Evolutionary conservation across 345 rosid genomes (phyloP).

Genomic region (Gossypium bickii): DNA sequence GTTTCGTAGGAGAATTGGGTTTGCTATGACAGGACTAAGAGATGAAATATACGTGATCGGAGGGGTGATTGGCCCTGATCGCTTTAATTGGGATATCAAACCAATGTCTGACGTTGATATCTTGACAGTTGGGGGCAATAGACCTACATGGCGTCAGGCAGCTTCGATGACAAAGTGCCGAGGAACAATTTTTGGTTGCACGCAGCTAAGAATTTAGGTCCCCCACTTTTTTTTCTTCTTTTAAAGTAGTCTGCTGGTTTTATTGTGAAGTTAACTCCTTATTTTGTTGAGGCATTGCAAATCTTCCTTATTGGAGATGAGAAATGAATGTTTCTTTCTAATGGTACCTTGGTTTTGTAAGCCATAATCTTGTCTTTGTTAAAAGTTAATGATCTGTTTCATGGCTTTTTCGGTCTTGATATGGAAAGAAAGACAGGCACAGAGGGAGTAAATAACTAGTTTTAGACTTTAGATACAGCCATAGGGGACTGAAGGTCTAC

Average conservation of each 20-base stretch:
- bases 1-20: slow-evolving; percentile 78
- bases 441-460: neutral
- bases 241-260: slow-evolving; percentile 6
- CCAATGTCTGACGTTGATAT: slow-evolving; percentile 71
- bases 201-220: slow-evolving; percentile 64
- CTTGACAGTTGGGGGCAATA: slow-evolving; percentile 54
- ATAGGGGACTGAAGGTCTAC: too few relatives aligned
- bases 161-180: slow-evolving; percentile 78
- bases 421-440: neutral
- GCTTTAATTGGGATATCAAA: slow-evolving; percentile 73
- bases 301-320: slow-evolving; percentile 19
- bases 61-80: slow-evolving; percentile 89
- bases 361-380: slow-evolving; percentile 14
- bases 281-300: slow-evolving; percentile 21
- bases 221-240: neutral
- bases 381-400: neutral
- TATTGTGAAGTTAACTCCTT: slow-evolving; percentile 22
- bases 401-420: neutral
- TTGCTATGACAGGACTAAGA: slow-evolving; percentile 68
- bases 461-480: neutral
- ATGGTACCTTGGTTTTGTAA: slow-evolving; percentile 16
- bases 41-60: slow-evolving; percentile 76
- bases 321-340: slow-evolving; percentile 16
- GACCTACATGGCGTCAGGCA: slow-evolving; percentile 72
- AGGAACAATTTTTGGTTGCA: slow-evolving; percentile 80